Base-by-base conservation (phyloP, 2,329 filamentous ascomycete species). In the Ceratocystis diversiconidia region DNA sequence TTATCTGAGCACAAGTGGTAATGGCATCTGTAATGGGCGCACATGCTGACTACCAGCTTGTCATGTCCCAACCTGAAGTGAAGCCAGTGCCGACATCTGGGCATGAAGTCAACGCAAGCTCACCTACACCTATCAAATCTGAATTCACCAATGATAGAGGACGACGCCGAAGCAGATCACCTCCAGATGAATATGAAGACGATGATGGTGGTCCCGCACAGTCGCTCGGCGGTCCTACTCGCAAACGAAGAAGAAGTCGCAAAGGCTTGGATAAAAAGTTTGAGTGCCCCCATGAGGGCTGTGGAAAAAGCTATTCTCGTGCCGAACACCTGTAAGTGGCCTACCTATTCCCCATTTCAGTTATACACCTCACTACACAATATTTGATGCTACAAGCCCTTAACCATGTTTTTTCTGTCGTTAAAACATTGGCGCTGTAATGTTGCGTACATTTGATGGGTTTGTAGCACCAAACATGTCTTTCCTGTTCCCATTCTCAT, bases 281-380 rank as follows among this genome's bases (percentile, higher is more conserved):
- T 69, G 86, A 89, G 72, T 99, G 94, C 73, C 86, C 88, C 4
- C 85, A 90, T 67, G 86, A 89, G 69, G 90, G 88, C 48, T 99
- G 94, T 72, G 92, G 90, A 50, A 99, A 96, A 79, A 95, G 88
- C 73, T 99, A 99, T 74, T 96, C 92, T 30, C 84, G 94, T 73
- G 92, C 94, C 7, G 94, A 97, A 76, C 94, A 99, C 78, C 79
- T 99, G 78, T 96, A 83, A 80, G 81, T 79, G 36, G 48, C 32
- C 12, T 41, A 59, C 55, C 10, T 19, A 22, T 36, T 57, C 55
- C 12, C 55, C 55, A 59, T 59, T 30, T 36, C 30, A 32, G 22
- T 8, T 59, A 17, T n/a, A 59, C 8, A 59, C 17, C 30, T 30
- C 17, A 59, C n/a, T n/a, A 76, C 25, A 36, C 12, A n/a, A 32